Conservation (phyloP, 805 yeast genomes). For the Metschnikowia similis region DNA sequence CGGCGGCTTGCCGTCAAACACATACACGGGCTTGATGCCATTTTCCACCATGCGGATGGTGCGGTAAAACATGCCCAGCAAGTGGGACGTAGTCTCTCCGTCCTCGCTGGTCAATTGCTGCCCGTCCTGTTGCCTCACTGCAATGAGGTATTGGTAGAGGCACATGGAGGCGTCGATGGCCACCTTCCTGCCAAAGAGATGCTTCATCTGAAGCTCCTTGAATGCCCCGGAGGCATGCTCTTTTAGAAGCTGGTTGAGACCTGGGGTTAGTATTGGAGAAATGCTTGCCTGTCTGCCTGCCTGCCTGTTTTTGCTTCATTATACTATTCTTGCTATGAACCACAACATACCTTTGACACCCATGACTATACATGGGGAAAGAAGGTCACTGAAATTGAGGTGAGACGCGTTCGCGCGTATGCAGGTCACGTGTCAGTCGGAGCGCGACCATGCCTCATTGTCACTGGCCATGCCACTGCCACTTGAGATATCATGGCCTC, state of each 20-base stretch:
- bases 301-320: background rate
- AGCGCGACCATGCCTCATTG: background rate
- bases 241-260: constrained; percentile 78
- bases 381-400: background rate
- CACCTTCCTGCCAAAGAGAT: constrained; percentile 90
- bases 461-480: too few species aligned
- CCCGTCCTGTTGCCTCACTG: constrained; percentile 97
- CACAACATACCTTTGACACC: constrained; percentile 18
- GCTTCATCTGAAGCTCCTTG: constrained; percentile 73
- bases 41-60: constrained; percentile 85
- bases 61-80: constrained; percentile 95
- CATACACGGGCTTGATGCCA: constrained; percentile 95
- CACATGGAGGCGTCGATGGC: constrained; percentile 98
- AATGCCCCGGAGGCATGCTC: constrained; percentile 89
- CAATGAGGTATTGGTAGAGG: constrained; percentile 89
- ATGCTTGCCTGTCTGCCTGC: too few species aligned
- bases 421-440: constrained; percentile 10
- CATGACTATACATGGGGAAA: constrained; percentile 5
- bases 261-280: constrained; percentile 28
- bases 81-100: constrained; percentile 89
- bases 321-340: background rate
- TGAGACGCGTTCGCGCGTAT: constrained; percentile 6
- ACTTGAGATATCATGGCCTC: too few species aligned
- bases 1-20: constrained; percentile 98
- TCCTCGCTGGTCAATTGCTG: constrained; percentile 79